Evolutionary conservation across 345 rosid genomes (phyloP).

Genomic region (Arabis hirsuta): DNA sequence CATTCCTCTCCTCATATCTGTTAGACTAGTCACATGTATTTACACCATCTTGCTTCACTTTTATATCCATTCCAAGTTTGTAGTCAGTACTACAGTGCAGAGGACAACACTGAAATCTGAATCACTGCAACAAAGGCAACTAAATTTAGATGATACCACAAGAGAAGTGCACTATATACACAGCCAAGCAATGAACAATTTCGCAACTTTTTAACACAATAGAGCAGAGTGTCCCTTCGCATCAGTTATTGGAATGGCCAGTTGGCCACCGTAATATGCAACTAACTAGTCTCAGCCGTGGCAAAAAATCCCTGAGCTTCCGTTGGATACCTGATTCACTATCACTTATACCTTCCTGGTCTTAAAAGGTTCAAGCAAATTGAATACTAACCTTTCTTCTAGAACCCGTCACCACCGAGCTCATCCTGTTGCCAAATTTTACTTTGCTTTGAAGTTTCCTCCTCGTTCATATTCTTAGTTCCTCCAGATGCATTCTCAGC

Average conservation of each 20-base stretch:
- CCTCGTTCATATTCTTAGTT: conserved; percentile 58
- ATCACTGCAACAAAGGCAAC: conserved; percentile 21
- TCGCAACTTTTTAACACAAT: background rate
- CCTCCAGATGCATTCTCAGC: conserved; percentile 64
- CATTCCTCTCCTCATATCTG: background rate
- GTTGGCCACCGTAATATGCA: conserved; percentile 9
- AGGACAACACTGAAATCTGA: conserved; percentile 1
- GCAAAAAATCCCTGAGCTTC: conserved; percentile 2
- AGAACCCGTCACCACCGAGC: conserved; percentile 54
- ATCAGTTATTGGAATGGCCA: background rate
- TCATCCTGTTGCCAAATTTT: conserved; percentile 56
- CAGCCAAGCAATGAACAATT: background rate
- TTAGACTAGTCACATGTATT: conserved; percentile 17
- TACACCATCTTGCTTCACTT: conserved; percentile 11
- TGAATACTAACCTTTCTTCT: conserved; percentile 64
- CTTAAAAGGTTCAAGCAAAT: conserved; percentile 31
- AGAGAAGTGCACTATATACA: conserved; percentile 23
- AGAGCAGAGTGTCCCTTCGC: conserved; percentile 22
- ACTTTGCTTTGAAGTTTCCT: conserved; percentile 62
- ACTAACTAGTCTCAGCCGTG: conserved; percentile 12
- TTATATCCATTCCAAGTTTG: conserved; percentile 20
- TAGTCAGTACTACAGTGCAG: conserved; percentile 2
- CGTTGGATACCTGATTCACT: conserved; percentile 22
- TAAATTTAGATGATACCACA: conserved; percentile 1
- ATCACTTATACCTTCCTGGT: conserved; percentile 24